Conservation (phyloP, 495 filamentous ascomycete species). For the Daldinia vernicosa region DNA sequence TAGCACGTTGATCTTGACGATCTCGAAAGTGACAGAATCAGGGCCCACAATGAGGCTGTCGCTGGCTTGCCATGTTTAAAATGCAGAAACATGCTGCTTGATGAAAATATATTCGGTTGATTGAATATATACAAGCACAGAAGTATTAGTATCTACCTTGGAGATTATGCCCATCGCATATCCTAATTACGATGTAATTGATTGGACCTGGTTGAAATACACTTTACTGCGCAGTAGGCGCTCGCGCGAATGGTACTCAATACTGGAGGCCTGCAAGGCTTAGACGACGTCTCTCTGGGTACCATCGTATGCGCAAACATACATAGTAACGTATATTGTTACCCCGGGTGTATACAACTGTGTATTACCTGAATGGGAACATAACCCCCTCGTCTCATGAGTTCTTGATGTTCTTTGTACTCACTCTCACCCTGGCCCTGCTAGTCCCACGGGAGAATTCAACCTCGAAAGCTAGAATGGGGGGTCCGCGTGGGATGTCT, state of each 20-base stretch:
- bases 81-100: background rate
- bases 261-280: conserved; percentile 37
- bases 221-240: conserved; percentile 22
- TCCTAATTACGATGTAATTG: conserved; percentile 18
- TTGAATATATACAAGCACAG: conserved; percentile 1
- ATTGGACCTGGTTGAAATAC: conserved; percentile 19
- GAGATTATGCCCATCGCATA: conserved; percentile 15
- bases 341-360: conserved; percentile 23
- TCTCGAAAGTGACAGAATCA: conserved; percentile 1
- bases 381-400: conserved; percentile 16
- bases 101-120: background rate
- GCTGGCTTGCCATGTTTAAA: conserved; percentile 12
- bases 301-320: conserved; percentile 12
- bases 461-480: conserved; percentile 27
- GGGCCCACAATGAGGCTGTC: conserved; percentile 23
- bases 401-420: conserved; percentile 9
- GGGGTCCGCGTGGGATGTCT: conserved; percentile 42
- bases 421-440: conserved; percentile 8
- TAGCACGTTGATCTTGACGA: conserved; percentile 27
- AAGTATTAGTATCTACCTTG: conserved; percentile 3
- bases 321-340: conserved; percentile 21
- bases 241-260: conserved; percentile 23
- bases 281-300: conserved; percentile 18
- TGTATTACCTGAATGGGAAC: conserved; percentile 32
- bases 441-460: conserved; percentile 29